A percentile compares a stretch with the other conserved stretches of the same genome.
These are phyloP conservation scores for Chrysopogon serrulatus DNA, from an alignment of 176 grass and related monocot genomes.

Conservation along the genomic window DNA sequence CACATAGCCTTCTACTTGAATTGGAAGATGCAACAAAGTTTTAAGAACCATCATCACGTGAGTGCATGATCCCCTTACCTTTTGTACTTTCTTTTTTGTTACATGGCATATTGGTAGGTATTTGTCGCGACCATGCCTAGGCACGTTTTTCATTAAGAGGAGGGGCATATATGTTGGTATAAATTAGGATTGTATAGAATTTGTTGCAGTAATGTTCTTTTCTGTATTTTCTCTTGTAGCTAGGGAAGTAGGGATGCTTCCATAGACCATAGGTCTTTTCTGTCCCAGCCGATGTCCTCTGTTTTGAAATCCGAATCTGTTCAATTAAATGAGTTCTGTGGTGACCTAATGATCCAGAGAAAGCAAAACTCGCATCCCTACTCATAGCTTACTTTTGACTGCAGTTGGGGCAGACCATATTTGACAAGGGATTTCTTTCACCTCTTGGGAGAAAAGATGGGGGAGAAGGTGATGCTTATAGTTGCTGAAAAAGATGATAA, in stretches of 20 bases:
- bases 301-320: background rate
- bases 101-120: background rate
- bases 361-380: background rate
- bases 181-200: background rate
- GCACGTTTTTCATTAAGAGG: background rate
- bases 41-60: background rate
- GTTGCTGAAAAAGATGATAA: conserved; percentile 72
- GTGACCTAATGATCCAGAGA: background rate
- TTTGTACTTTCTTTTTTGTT: background rate
- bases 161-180: background rate
- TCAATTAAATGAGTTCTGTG: background rate
- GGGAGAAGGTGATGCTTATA: conserved; percentile 75
- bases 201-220: background rate
- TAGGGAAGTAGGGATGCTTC: background rate
- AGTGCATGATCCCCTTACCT: background rate
- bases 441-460: conserved; percentile 79
- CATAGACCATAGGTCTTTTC: background rate
- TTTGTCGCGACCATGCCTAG: background rate
- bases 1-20: background rate
- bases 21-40: background rate
- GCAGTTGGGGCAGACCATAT: conserved; percentile 87
- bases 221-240: background rate
- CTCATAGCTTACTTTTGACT: conserved; percentile 17
- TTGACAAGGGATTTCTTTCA: conserved; percentile 93
- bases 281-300: background rate